Percentiles rank a stretch among this genome's conserved stretches.
phyloP scores from a whole-genome alignment of 306 rosid species.

The Lagenaria siceraria region DNA sequence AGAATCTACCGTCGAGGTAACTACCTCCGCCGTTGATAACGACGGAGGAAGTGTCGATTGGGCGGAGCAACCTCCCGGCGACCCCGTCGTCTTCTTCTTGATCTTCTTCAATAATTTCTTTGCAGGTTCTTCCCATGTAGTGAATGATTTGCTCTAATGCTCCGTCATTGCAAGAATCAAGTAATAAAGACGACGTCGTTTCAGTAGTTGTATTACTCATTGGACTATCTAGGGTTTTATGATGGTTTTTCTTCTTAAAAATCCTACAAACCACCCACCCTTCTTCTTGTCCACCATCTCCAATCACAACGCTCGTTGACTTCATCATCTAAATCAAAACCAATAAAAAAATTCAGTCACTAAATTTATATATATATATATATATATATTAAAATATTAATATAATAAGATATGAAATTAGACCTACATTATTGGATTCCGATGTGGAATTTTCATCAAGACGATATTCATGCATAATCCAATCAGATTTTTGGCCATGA shows the following conservation, averaged over 20 bases:
- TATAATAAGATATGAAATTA: neutral
- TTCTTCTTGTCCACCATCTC: constrained; percentile 59
- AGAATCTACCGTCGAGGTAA: neutral
- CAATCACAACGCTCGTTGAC: constrained; percentile 22
- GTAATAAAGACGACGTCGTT: constrained; percentile 26
- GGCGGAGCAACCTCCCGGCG: constrained; percentile 17
- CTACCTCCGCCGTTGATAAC: constrained; percentile 4
- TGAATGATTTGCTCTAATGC: constrained; percentile 60
- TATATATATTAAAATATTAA: too few relatives aligned
- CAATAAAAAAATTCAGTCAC: too few relatives aligned
- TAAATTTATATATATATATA: too few relatives aligned
- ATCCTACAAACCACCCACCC: constrained; percentile 97
- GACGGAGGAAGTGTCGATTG: constrained; percentile 5
- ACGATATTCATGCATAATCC: constrained; percentile 97
- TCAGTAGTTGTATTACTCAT: constrained; percentile 8
- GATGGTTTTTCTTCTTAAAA: constrained; percentile 81
- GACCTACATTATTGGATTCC: constrained; percentile 23
- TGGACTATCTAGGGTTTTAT: constrained; percentile 62
- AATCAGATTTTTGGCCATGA: constrained; percentile 82
- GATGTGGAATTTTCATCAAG: constrained; percentile 47
- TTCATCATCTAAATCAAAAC: constrained; percentile 15
- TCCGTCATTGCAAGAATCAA: constrained; percentile 47
- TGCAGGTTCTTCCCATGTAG: constrained; percentile 50
- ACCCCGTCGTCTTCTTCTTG: constrained; percentile 19
- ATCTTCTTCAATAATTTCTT: constrained; percentile 18